Evolutionary conservation across 2,329 filamentous ascomycete genomes (phyloP), one percentile per base, ranked within the genome.

Genomic region (Penicillium olsonii): DNA sequence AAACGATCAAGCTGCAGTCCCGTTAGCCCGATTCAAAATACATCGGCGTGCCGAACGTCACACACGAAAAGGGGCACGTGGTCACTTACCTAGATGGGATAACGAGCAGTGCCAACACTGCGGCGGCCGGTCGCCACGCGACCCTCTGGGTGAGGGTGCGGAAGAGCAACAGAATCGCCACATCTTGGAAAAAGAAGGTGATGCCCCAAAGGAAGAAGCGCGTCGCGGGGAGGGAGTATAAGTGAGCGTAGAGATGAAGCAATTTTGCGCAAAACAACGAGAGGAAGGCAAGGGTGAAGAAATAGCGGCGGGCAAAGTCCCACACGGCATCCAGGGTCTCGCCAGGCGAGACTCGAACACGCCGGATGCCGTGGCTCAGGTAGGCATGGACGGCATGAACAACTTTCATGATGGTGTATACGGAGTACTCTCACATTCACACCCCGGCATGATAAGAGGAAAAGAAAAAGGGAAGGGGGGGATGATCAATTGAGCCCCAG

Each of bases 121-220:
- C 48, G 37, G 61, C 55, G 17, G 56, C 39, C 27, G 47, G 42
- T 24, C 60, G 62, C 55, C 58, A 56, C 12, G 54, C 52, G 29
- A 63, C 52, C 38, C 54, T 57, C 14, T 63, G 61, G 2, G 55
- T 58, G 37, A 61, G 40, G 26, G 57, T 55, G 5, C 63, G 60
- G 29, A 60, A 50, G 11, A 65, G 44, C 3, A 67, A 42, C 14
- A 64, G 53, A 14, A 63, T 44, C 10, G 57, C 45, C 26, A 64
- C 61, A 65, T 66, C 64, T 42, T 67, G 63, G 15, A 63, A 62
- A 46, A 65, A 64, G 37, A 66, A 67, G 12, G 64, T 67, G 10
- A 61, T 33, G 2, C 62, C 62, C 63, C 64, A 67, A 5, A 59
- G 29, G 4, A 65, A 37, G 20, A 67, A 56, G 35, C 61, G 58